Percentiles rank a stretch among this genome's conserved stretches.
Evolutionary conservation across 2,329 filamentous ascomycete species (phyloP).

Genomic region (Sphaerulina musiva): DNA sequence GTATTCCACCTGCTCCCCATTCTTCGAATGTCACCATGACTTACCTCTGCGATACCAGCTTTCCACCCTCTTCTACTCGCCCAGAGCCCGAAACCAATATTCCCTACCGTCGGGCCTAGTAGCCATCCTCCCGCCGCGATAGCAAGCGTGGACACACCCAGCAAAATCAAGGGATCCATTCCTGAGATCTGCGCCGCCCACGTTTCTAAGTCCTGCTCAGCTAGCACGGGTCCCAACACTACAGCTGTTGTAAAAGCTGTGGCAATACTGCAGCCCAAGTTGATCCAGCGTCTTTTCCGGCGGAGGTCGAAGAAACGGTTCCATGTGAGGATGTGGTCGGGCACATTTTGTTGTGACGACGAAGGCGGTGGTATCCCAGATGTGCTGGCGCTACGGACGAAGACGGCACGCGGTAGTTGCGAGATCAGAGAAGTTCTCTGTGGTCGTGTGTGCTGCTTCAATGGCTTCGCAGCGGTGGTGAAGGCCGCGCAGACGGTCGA

Average conservation of each 20-base stretch:
- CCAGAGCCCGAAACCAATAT: conserved; percentile 67
- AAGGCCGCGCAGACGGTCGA: conserved; percentile 1
- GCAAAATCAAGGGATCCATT: conserved; percentile 77
- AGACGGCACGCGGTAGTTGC: neutral
- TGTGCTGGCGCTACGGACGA: conserved; percentile 2
- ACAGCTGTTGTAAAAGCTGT: conserved; percentile 58
- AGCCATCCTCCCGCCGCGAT: conserved; percentile 83
- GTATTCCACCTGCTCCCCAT: neutral
- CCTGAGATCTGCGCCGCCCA: conserved; percentile 62
- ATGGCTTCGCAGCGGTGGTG: neutral
- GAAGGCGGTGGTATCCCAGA: neutral
- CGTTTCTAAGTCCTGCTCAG: conserved; percentile 64
- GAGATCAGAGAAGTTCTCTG: neutral
- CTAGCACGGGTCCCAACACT: conserved; percentile 59
- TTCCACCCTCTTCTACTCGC: conserved; percentile 57
- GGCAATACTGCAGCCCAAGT: conserved; percentile 67
- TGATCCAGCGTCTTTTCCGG: conserved; percentile 75
- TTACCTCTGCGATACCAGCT: conserved; percentile 62
- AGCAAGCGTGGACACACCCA: conserved; percentile 71
- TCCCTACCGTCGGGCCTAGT: conserved; percentile 74
- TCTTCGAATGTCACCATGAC: conserved; percentile 23
- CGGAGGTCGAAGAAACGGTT: conserved; percentile 88
- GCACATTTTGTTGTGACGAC: neutral
- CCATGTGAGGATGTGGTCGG: conserved; percentile 53
- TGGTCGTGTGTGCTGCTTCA: neutral